Evolutionary conservation across 306 rosid species (phyloP), one percentile per base, ranked within the genome.

Genomic region (Cucurbita argyrosperma): DNA sequence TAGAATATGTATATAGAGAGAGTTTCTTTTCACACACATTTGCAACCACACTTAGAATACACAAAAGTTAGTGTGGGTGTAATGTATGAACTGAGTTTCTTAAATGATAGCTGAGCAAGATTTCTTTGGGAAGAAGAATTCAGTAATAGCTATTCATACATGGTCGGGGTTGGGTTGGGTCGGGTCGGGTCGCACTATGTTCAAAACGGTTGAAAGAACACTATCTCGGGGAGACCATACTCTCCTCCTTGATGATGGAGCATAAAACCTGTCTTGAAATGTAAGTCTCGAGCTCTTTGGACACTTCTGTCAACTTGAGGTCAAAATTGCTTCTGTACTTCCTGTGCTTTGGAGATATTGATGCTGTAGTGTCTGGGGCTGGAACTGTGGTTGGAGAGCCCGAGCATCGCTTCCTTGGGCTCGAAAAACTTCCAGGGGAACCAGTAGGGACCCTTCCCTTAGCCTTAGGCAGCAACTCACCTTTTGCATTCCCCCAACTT

Each of bases 211-310:
- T 30, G 43, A 85, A 94, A 88, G 81, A 81, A 73, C 63, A 70
- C 77, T 88, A 86, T 79, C 83, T 82, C 19, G 94, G 96, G 51
- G 96, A 87, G 37, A 94, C 80, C 70, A 83, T 83, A 78, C 76
- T 77, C 46, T 92, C 91, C 85, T 89, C 90, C 84, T 92, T 85
- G 18, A 90, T 86, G 55, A 89, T 93, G 73, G 98, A 89, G 70
- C 87, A 85, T 26, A 90, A 79, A 73, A 87, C 96, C 87, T 93
- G 97, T 87, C 84, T 83, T 64, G 99, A 94, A 76, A 91, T 90
- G 78, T 91, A 95, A 59, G 90, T 94, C 78, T 94, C 99, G 55
- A 94, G 99, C 90, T 94, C 96, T 79, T 85, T 89, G 46, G 98
- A 90, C 76, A 94, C 89, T 61, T 85, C 89, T 15, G 95, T 84